Conservation (phyloP, 306 rosid species). For the Citrullus amarus region DNA sequence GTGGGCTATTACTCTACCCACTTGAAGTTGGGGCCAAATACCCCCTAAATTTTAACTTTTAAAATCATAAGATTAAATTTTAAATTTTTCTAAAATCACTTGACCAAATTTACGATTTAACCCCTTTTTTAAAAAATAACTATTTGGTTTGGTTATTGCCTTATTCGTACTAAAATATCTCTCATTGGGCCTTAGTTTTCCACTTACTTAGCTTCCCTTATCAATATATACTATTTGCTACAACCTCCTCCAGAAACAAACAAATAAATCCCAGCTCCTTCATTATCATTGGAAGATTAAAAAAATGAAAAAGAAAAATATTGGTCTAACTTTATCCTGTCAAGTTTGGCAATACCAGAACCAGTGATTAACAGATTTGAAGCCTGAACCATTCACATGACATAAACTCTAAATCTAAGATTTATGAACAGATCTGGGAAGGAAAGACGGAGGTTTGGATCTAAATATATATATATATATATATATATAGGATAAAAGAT, state of each 20-base stretch:
- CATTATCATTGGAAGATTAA: not conserved
- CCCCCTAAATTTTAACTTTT: too few relatives aligned
- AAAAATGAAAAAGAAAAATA: not conserved
- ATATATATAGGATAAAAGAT: not conserved
- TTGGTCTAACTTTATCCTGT: not conserved
- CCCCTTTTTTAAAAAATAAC: too few relatives aligned
- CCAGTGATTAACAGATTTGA: not conserved
- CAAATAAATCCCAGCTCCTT: not conserved
- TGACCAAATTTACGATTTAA: too few relatives aligned
- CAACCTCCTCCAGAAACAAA: not conserved
- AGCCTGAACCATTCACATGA: not conserved
- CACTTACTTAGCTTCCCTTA: not conserved
- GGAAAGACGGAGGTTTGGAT: not conserved
- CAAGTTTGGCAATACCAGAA: not conserved
- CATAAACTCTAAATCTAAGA: not conserved
- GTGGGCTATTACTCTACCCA: too few relatives aligned
- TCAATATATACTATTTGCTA: not conserved
- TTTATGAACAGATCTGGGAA: not conserved
- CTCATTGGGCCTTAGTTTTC: constrained; percentile 1
- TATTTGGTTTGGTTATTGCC: not conserved
- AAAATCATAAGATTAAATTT: too few relatives aligned
- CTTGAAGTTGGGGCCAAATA: too few relatives aligned
- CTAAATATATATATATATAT: not conserved
- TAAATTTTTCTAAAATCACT: too few relatives aligned
- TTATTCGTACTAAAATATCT: not conserved